Conservation (phyloP, 192 early-diverging fungal species). For the Jimgerdemannia flammicorona region DNA sequence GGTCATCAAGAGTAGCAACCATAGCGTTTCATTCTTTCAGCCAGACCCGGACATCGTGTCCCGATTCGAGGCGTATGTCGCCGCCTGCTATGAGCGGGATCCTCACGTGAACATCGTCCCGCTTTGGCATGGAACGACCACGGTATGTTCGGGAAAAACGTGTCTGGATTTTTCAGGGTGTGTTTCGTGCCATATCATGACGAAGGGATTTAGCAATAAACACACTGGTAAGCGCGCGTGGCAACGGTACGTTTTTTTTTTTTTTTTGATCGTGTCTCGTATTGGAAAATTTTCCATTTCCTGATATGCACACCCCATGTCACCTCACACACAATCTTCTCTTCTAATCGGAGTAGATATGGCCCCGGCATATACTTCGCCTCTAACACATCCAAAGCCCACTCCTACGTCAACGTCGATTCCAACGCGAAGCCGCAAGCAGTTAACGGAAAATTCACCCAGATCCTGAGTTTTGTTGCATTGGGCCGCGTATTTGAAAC, state of each 20-base stretch:
- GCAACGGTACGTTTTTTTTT: not conserved
- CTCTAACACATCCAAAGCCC: constrained; percentile 22
- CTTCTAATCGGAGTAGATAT: constrained; percentile 8
- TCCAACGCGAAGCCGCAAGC: not conserved
- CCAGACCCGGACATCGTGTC: too few species aligned
- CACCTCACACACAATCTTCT: not conserved
- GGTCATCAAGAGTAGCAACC: too few species aligned
- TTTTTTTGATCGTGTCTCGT: not conserved
- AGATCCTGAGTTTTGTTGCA: constrained; percentile 19
- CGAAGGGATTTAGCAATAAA: constrained; percentile 15
- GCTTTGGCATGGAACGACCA: constrained; percentile 21
- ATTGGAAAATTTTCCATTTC: not conserved
- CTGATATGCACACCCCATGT: not conserved
- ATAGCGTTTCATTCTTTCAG: too few species aligned
- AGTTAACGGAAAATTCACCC: constrained; percentile 8
- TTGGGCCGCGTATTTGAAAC: constrained; percentile 14
- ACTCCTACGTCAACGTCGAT: constrained; percentile 15
- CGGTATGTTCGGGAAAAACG: constrained; percentile 6
- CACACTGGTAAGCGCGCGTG: constrained; percentile 8
- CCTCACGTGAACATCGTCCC: too few species aligned
- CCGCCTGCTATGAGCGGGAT: too few species aligned
- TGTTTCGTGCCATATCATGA: constrained; percentile 20
- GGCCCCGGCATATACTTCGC: constrained; percentile 22
- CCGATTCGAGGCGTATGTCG: too few species aligned
- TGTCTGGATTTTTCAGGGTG: constrained; percentile 4